Evolutionary conservation across 495 filamentous ascomycete genomes (phyloP).

Genomic region (Ramalina intermedia): DNA sequence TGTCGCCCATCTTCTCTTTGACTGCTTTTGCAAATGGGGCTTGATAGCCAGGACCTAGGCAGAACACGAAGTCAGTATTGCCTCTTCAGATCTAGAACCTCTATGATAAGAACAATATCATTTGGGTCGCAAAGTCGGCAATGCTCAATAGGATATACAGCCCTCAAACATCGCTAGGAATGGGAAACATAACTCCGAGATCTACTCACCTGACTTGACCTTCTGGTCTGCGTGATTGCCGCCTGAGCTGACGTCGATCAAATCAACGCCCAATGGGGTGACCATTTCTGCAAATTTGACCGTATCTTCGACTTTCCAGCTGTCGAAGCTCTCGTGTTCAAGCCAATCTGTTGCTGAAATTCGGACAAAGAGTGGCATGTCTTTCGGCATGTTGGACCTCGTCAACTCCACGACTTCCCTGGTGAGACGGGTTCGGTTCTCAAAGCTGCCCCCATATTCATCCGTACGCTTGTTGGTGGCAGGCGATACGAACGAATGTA

Average conservation of each 20-base stretch:
- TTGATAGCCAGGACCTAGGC: conserved; percentile 43
- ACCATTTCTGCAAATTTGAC: conserved; percentile 38
- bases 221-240: conserved; percentile 46
- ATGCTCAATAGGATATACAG: no score
- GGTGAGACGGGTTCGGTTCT: conserved; percentile 42
- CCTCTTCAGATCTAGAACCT: no score
- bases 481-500: conserved; percentile 49
- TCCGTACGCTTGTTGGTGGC: conserved; percentile 49
- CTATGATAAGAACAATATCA: no score
- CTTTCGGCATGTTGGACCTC: conserved; percentile 23
- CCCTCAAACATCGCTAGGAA: no score
- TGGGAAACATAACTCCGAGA: no score
- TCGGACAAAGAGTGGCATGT: conserved; percentile 53
- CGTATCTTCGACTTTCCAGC: conserved; percentile 43
- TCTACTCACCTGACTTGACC: conserved; percentile 24
- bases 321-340: conserved; percentile 31
- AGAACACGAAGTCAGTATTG: no score
- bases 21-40: conserved; percentile 45
- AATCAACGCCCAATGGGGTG: conserved; percentile 41
- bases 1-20: conserved; percentile 49
- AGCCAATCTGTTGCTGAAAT: conserved; percentile 47
- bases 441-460: conserved; percentile 45
- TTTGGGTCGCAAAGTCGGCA: no score
- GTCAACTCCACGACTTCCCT: conserved; percentile 36
- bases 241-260: conserved; percentile 49